Base-by-base conservation (phyloP, 1,284 basidiomycete genomes). In the Calocybe gambosa region DNA sequence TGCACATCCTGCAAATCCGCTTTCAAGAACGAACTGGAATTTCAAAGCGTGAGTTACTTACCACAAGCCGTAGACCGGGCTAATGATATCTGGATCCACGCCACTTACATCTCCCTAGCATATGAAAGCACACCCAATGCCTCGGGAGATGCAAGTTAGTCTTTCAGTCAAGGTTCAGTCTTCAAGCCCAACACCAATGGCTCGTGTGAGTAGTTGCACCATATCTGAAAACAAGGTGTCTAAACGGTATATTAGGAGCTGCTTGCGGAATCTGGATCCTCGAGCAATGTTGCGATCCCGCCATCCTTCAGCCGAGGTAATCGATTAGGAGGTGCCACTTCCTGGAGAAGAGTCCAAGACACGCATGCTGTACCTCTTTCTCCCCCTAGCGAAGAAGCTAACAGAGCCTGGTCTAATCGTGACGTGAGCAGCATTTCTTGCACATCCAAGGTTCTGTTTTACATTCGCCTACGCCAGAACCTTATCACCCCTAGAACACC, bases 1-100 rank as follows among this genome's bases (percentile, higher is more conserved):
- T 64, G 63, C 45, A 34, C 45, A n/a, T n/a, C 46, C 7, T 65
- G 63, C 42, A 50, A 43, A 7, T 29, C 55, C 16, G 58, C 58
- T 15, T 57, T 50, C 35, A 52, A 49, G 20, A 51, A 58, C 41
- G 43, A 53, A 6, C 44, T 18, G 5, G 39, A 48, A 16, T 46
- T 46, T 19, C 35, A 43, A 19, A 43, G 39, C 38, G 56, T 56
- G 40, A 18, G 49, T 39, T 8, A n/a, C 28, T 26, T 9, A 9
- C 23, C 10, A 28, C 21, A 35, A 13, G 12, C 34, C 47, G 9
- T 36, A 26, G 9, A 5, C 5, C 9, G 9, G 9, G 9, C 28
- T 13, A 26, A 10, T 36, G 29, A 26, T 33, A 40, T 5, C 7
- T 12, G 25, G 10, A 28, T 18, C 10, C 25, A 20, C 10, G 21